A percentile compares a stretch with the other conserved stretches of the same genome.
These are phyloP conservation scores for Naganishia cerealis DNA, from an alignment of 1,284 basidiomycete genomes.

Conservation along the genomic window DNA sequence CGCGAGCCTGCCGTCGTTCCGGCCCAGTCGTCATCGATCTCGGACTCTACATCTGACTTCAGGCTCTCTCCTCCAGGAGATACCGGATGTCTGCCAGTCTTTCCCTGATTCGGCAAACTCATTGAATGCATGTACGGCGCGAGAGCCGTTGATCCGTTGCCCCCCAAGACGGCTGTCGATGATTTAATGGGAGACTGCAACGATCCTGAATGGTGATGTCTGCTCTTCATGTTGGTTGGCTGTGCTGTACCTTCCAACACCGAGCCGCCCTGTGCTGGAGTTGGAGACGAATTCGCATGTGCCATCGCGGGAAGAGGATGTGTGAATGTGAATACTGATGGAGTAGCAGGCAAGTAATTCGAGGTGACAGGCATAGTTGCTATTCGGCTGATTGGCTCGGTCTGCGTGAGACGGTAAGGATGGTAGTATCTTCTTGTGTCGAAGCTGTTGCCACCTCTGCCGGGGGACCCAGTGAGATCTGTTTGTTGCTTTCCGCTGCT, in stretches of 20 bases:
- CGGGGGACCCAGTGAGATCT: not conserved
- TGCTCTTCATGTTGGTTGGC: not conserved
- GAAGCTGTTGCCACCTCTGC: not conserved
- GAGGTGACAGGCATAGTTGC: not conserved
- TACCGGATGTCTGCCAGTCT: not conserved
- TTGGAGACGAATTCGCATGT: not conserved
- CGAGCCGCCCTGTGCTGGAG: not conserved
- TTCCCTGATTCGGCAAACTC: constrained; percentile 8
- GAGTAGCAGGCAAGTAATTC: not conserved
- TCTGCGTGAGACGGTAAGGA: constrained; percentile 14
- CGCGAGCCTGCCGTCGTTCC: not conserved
- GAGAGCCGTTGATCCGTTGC: not conserved
- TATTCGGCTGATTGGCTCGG: constrained; percentile 2
- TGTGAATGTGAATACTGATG: not conserved
- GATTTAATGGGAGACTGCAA: constrained; percentile 5
- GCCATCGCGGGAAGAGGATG: not conserved
- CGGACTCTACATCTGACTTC: not conserved
- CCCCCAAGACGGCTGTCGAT: not conserved
- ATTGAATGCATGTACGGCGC: not conserved
- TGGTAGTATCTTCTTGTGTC: not conserved
- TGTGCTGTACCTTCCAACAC: not conserved
- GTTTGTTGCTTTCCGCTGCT: not conserved
- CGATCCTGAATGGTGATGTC: constrained; percentile 19
- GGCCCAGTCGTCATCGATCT: constrained; percentile 5
- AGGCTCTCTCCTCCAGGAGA: constrained; percentile 13